Base-by-base conservation (phyloP, 768 basidiomycete genomes). In the Mycena venus region DNA sequence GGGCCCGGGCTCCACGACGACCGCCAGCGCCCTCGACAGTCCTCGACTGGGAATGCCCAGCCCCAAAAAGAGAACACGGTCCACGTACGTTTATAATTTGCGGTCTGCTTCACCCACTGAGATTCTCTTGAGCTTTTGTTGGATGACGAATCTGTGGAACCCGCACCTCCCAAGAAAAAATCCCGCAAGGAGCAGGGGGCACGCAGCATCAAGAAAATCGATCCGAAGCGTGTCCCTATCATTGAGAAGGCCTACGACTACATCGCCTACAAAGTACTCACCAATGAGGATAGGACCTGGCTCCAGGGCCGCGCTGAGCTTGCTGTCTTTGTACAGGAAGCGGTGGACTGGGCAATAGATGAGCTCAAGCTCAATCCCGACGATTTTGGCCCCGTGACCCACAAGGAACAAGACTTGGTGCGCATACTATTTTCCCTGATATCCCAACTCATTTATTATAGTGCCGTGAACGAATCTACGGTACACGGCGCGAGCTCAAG, bases 171-270 rank as follows among this genome's bases (percentile, higher is more conserved):
- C 34, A 55, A 36, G 36, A 60, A 69, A 25, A 60, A 69, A 23
- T 69, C 68, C 9, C 44, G 68, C 44, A 47, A 69, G n/a, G 31
- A 60, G 12, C 31, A 2, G 8, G 68, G 29, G 6, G 58, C 68
- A 11, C 44, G 58, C 40, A 69, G 68, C 68, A 69, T 68, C 58
- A 14, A 4, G 3, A 69, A 51, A 15, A 31, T 68, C 25, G 67
- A 19, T 7, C 29, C 23, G 1, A 10, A 1, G 21, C 68, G 68
- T 10, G 14, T 49, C 23, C 56, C 56, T 3, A 11, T 60, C 47
- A 53, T 70, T 11, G 60, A 53, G 27, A 25, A 23, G 14, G 60
- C 23, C 6, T 51, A 62, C 38, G 10, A 29, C 3, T 55, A 40
- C 36, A 42, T 70, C 19, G 4, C 9, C 7, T n/a, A 42, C 7